Base-by-base conservation (phyloP, 2,329 filamentous ascomycete species). In the Aspergillus quadrilineatus region DNA sequence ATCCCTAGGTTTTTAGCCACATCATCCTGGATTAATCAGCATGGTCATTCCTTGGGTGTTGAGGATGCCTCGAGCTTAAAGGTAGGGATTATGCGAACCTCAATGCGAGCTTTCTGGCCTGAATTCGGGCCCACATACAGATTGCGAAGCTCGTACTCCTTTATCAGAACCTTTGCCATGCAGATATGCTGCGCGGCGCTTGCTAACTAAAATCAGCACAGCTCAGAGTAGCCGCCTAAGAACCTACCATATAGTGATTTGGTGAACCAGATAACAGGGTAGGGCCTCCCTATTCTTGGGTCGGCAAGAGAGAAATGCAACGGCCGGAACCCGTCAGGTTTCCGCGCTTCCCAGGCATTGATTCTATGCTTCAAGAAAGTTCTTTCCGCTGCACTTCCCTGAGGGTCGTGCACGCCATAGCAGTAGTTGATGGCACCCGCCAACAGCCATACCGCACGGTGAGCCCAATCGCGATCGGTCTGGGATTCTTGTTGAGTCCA, bases 351-450 rank as follows among this genome's bases (percentile, higher is more conserved):
- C 70, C 70, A 73, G 4, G 64, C 60, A 4, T 55, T 49, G 50
- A 73, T 66, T 17, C 64, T 65, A 42, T 57, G 60, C 29, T 63
- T 67, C 4, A 73, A 49, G 1, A 62, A 53, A 17, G 52, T 57
- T 32, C 64, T 63, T 22, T 62, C 59, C 1, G 58, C 56, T 15
- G 59, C 29, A 9, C 59, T 63, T 7, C 64, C 34, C 14, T 63
- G 58, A 12, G 62, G 63, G 17, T 62, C 60, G n/a, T 63, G 61
- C 4, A 57, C 60, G 5, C 63, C 65, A 52, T 69, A 73, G 32
- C 70, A 73, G 46, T 68, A 65, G 15, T 72, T 70, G 32, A 73
- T 65, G 0, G 69, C 68, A 45, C 71, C 68, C 3, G 70, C 70
- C 4, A 73, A 55, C 12, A 73, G 51, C 70, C 70, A 73, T 17